phyloP scores from a whole-genome alignment of 257 asterid genomes.

The Verbena officinalis region DNA sequence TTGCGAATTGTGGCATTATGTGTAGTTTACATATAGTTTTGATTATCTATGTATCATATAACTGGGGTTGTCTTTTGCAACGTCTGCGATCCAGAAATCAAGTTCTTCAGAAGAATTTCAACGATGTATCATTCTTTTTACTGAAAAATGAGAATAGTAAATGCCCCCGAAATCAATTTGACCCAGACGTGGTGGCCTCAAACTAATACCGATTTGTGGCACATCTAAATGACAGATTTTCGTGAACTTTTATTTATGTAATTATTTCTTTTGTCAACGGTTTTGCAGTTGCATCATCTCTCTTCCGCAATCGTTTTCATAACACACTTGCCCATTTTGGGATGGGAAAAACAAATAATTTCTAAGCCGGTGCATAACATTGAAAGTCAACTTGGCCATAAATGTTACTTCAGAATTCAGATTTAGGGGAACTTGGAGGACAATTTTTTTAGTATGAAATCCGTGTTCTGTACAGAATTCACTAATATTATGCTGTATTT shows the following conservation, averaged over 20 bases:
- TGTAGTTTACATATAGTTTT: too few species aligned
- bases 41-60: not conserved
- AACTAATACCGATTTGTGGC: not conserved
- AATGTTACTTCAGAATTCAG: slow-evolving; percentile 14
- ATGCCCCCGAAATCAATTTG: not conserved
- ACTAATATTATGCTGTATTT: too few species aligned
- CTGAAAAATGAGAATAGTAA: too few species aligned
- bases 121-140: not conserved
- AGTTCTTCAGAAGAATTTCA: not conserved
- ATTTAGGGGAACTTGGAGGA: not conserved
- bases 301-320: slow-evolving; percentile 13
- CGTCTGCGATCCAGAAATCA: not conserved
- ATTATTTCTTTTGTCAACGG: slow-evolving; percentile 22
- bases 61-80: not conserved
- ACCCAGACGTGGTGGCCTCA: slow-evolving; percentile 16
- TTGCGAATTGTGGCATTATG: too few species aligned
- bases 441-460: too few species aligned
- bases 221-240: not conserved
- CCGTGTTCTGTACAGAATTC: not conserved
- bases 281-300: not conserved
- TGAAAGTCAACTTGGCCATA: slow-evolving; percentile 21
- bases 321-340: slow-evolving; percentile 14
- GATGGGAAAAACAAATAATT: not conserved
- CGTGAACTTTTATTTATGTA: slow-evolving; percentile 13
- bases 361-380: slow-evolving; percentile 26